phyloP scores from a whole-genome alignment of 345 rosid species.

The Erucastrum elatum region DNA sequence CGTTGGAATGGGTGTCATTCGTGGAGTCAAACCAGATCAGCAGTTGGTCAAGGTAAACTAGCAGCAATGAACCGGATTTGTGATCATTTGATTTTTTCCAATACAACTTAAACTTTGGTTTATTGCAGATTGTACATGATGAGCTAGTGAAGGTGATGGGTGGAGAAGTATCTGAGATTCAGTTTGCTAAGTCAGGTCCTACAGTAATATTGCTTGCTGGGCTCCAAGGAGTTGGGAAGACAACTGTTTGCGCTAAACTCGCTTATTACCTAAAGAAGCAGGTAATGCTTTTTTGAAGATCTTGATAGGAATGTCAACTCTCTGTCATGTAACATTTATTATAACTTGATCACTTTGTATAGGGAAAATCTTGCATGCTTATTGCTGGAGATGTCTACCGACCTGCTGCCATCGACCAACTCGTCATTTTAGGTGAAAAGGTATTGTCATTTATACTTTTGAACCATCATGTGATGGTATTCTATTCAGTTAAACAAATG shows the following conservation, averaged over 20 bases:
- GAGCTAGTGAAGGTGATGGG: conserved; percentile 98
- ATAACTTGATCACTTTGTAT: conserved; percentile 17
- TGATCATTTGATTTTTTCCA: conserved; percentile 3
- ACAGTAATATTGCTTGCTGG: conserved; percentile 92
- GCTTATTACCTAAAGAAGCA: conserved; percentile 90
- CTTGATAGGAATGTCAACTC: not conserved
- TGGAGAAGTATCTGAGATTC: conserved; percentile 92
- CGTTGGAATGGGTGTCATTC: conserved; percentile 77
- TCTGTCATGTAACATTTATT: not conserved
- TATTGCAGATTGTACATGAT: conserved; percentile 71
- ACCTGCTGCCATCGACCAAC: conserved; percentile 99
- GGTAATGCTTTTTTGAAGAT: conserved; percentile 41
- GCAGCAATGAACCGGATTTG: not conserved
- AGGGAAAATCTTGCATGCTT: conserved; percentile 95
- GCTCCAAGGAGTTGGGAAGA: conserved; percentile 97
- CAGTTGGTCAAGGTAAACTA: conserved; percentile 82
- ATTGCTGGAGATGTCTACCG: conserved; percentile 98
- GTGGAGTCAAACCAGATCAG: conserved; percentile 96
- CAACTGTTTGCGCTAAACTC: conserved; percentile 91
- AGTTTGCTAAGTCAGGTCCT: conserved; percentile 77
- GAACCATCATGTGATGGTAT: conserved; percentile 6
- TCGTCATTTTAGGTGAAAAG: conserved; percentile 89
- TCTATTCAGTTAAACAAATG: not conserved
- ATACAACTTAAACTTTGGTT: conserved; percentile 7
- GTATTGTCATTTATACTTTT: conserved; percentile 45